Conservation (phyloP, 2,329 filamentous ascomycete genomes). For the Bisporella sp. region DNA sequence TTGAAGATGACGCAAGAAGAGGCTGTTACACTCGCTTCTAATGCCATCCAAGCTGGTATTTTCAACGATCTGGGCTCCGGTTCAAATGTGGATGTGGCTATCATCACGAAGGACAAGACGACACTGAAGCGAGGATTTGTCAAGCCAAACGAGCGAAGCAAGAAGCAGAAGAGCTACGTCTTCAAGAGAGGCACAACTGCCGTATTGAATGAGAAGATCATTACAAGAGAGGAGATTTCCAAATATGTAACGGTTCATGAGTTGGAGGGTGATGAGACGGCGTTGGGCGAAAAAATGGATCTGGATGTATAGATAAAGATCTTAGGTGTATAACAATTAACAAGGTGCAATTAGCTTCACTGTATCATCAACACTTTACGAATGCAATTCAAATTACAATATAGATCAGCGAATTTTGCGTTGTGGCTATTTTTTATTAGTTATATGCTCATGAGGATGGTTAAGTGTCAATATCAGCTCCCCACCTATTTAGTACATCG, state of each 20-base stretch:
- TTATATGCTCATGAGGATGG: too few relatives aligned
- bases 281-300: conserved; percentile 64
- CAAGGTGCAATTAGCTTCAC: background rate
- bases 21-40: conserved; percentile 73
- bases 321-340: background rate
- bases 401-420: too few relatives aligned
- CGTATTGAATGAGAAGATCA: conserved; percentile 91
- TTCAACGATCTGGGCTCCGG: conserved; percentile 97
- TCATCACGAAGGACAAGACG: conserved; percentile 94
- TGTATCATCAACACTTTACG: background rate
- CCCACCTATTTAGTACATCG: too few relatives aligned
- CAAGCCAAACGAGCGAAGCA: conserved; percentile 82
- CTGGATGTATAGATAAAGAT: conserved; percentile 45
- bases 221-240: conserved; percentile 86
- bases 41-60: conserved; percentile 93
- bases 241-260: conserved; percentile 93
- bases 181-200: conserved; percentile 92
- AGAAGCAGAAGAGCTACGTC: conserved; percentile 89
- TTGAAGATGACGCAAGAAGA: conserved; percentile 66
- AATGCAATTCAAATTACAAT: background rate
- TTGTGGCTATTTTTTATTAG: too few relatives aligned
- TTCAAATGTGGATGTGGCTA: conserved; percentile 92
- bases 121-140: conserved; percentile 89
- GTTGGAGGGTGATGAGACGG: conserved; percentile 43
- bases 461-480: too few relatives aligned